Base-by-base conservation (phyloP, 345 rosid species). In the Combretum micranthum region DNA sequence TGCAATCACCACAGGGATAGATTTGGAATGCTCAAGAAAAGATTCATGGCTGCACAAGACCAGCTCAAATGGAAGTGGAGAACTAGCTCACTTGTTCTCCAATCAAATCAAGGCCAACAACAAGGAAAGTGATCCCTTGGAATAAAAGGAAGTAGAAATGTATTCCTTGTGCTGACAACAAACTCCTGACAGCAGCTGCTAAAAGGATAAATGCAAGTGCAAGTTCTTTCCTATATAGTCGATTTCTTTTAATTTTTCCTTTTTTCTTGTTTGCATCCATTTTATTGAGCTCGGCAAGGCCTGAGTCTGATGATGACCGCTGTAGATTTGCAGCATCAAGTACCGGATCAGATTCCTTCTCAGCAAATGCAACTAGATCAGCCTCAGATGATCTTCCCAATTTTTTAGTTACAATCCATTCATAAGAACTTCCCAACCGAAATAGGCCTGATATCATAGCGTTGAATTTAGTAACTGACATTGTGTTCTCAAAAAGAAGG, bases 401-500 rank as follows among this genome's bases (percentile, higher is more conserved):
- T 68, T 90, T 90, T 69, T 90, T 90, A 32, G 97, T 90, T 15
- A 85, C 97, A 68, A 90, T 64, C 97, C 97, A 90, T 65, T 90
- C 97, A 12, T 87, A 87, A 44, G 97, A 90, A 53, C 88, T 87
- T 49, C 88, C 95, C 25, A 90, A 71, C 50, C 72, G 78, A 56
- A 90, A 83, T 58, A 90, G 71, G 48, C 97, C 97, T 8, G 94
- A 90, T 64, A 90, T 85, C 97, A 87, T 90, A 60, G 97, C 97
- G 63, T 86, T 83, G 71, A 90, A 90, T 72, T 90, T 90, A 76
- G 97, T 90, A 49, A 90, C 97, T 0, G 96, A 90, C 94, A 90
- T 90, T 65, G 97, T 90, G 82, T 90, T 90, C 66, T 90, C 97
- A 53, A 90, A 90, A n/a, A 90, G 77, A 62, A 90, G 94, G 68